Conservation (phyloP, 2,329 filamentous ascomycete species). For the Cercospora sojina region DNA sequence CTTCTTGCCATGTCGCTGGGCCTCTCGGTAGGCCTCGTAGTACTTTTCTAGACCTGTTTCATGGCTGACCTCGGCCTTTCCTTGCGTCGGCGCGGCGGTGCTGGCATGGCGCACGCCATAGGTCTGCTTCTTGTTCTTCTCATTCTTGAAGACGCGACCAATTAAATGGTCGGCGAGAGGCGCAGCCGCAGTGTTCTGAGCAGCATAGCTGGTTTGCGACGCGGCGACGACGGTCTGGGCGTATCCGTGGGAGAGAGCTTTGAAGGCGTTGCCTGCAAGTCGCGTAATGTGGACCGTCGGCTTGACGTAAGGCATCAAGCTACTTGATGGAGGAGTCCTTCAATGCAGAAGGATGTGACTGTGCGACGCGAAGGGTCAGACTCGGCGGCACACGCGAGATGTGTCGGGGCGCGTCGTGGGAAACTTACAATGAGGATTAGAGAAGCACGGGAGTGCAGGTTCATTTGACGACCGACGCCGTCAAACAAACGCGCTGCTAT, state of each 20-base stretch:
- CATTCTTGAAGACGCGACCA: constrained; percentile 48
- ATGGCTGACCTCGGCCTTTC: constrained; percentile 33
- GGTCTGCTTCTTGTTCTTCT: constrained; percentile 35
- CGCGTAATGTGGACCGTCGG: constrained; percentile 83
- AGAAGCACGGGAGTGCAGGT: constrained; percentile 67
- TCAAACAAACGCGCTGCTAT: constrained; percentile 79
- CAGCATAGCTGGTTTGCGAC: constrained; percentile 77
- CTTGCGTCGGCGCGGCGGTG: constrained; percentile 39
- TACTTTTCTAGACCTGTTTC: constrained; percentile 76
- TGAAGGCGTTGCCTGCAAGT: constrained; percentile 65
- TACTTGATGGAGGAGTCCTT: constrained; percentile 59
- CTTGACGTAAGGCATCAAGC: constrained; percentile 82
- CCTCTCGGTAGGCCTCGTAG: constrained; percentile 83
- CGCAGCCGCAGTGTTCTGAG: constrained; percentile 59
- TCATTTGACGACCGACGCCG: constrained; percentile 94
- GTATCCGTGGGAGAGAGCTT: constrained; percentile 97
- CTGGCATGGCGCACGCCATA: constrained; percentile 39
- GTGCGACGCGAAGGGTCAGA: constrained; percentile 27
- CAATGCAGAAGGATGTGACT: constrained; percentile 54
- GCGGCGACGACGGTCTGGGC: constrained; percentile 96
- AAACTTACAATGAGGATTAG: constrained; percentile 19
- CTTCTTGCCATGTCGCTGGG: constrained; percentile 70
- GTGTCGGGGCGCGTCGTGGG: constrained; percentile 6
- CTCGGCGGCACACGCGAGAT: constrained; percentile 20
- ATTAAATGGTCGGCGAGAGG: constrained; percentile 53